These are phyloP conservation scores for Davidsoniella neocaledoniae DNA, from an alignment of 2,329 filamentous ascomycete species.

Conservation along the genomic window DNA sequence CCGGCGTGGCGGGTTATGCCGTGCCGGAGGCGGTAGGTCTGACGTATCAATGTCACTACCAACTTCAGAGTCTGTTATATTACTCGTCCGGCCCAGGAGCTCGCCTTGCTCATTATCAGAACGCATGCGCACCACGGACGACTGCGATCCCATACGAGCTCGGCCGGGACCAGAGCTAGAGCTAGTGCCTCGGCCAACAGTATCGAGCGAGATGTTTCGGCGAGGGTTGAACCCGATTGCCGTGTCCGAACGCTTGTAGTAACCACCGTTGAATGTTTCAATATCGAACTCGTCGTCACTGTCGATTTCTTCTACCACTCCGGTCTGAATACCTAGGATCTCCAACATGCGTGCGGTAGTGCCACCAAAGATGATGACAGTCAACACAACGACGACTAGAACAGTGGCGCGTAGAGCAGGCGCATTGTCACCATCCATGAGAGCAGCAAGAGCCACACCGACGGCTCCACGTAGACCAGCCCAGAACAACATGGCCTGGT, in stretches of 20 bases:
- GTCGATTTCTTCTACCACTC: slow-evolving; percentile 91
- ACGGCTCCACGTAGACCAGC: slow-evolving; percentile 89
- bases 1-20: slow-evolving; percentile 22
- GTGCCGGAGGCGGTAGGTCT: slow-evolving; percentile 46
- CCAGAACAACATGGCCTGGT: slow-evolving; percentile 99
- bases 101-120: slow-evolving; percentile 27
- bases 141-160: slow-evolving; percentile 19
- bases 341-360: slow-evolving; percentile 96
- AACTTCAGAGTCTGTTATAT: slow-evolving; percentile 39
- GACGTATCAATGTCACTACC: slow-evolving; percentile 50
- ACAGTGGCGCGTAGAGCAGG: slow-evolving; percentile 82
- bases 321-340: slow-evolving; percentile 89
- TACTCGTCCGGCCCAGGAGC: slow-evolving; percentile 24
- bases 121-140: slow-evolving; percentile 37
- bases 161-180: slow-evolving; percentile 12
- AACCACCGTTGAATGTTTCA: slow-evolving; percentile 52
- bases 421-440: slow-evolving; percentile 66
- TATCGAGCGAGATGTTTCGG: slow-evolving; percentile 41
- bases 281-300: slow-evolving; percentile 99
- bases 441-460: slow-evolving; percentile 82
- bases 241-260: slow-evolving; percentile 64
- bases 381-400: slow-evolving; percentile 91
- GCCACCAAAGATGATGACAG: slow-evolving; percentile 96
- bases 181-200: slow-evolving; percentile 24
- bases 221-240: slow-evolving; percentile 65